Evolutionary conservation across 768 basidiomycete species (phyloP).

Genomic region (Coprinopsis sp.): DNA sequence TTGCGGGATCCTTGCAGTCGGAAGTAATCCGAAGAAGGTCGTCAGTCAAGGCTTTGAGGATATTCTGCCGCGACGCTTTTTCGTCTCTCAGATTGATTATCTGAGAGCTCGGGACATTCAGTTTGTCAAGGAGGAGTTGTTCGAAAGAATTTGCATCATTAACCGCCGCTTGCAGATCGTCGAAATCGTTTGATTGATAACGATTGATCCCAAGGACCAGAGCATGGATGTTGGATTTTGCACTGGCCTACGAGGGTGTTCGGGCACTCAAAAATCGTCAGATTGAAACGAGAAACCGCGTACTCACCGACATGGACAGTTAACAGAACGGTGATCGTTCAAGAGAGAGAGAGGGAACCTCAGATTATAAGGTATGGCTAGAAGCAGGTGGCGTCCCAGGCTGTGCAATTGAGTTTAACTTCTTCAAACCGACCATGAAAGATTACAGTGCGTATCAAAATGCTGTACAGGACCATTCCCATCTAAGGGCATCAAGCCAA

Average conservation of each 20-base stretch:
- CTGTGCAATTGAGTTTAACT: no score
- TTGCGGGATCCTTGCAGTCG: constrained; percentile 21
- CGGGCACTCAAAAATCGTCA: neutral
- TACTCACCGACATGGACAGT: neutral
- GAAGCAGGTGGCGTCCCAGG: no score
- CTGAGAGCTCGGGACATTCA: constrained; percentile 27
- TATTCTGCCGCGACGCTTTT: constrained; percentile 32
- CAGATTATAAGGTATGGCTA: no score
- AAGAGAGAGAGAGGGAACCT: no score
- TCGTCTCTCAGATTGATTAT: constrained; percentile 35
- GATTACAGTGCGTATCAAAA: no score
- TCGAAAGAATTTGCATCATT: constrained; percentile 36
- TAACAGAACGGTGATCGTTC: no score
- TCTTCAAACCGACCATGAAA: no score
- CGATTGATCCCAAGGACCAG: constrained; percentile 41
- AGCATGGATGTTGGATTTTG: constrained; percentile 25
- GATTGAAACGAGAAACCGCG: neutral
- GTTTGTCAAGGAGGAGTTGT: constrained; percentile 23
- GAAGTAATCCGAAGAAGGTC: constrained; percentile 19
- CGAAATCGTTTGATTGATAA: constrained; percentile 22
- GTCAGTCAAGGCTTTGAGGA: constrained; percentile 28
- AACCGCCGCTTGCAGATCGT: constrained; percentile 31
- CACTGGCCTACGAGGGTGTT: no score
- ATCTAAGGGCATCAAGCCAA: no score
- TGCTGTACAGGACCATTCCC: no score